A percentile compares a stretch with the other conserved stretches of the same genome.
Conservation (phyloP, 2,329 filamentous ascomycete genomes). For the Madurella mycetomatis region DNA sequence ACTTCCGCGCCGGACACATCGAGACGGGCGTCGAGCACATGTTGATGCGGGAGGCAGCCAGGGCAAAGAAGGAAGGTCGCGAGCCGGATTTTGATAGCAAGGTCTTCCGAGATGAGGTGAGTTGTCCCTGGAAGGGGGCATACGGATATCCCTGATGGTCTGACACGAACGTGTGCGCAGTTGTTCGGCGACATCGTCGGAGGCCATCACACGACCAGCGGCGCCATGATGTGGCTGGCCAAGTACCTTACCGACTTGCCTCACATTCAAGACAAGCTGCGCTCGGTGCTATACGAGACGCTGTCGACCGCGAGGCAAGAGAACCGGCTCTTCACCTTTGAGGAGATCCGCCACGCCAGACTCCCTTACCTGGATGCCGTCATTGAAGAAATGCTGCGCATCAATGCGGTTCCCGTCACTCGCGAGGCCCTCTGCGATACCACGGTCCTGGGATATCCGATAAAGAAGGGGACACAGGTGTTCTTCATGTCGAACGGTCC, state of each 20-base stretch:
- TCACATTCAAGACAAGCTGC: neutral
- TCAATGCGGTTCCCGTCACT: neutral
- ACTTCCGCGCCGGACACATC: neutral
- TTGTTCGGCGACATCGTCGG: neutral
- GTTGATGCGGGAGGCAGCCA: neutral
- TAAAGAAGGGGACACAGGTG: neutral
- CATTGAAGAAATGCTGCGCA: constrained; percentile 2
- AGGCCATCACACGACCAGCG: neutral
- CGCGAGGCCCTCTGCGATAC: neutral
- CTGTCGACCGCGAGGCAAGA: neutral
- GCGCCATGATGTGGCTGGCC: neutral
- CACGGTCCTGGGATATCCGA: neutral
- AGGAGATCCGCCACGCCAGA: constrained; percentile 1
- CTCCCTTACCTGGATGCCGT: constrained; percentile 1
- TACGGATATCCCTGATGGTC: neutral
- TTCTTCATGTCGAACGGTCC: constrained; percentile 1
- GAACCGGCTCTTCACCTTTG: neutral
- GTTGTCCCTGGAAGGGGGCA: neutral
- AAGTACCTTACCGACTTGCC: neutral
- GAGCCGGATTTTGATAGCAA: constrained; percentile 2
- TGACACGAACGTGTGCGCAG: neutral
- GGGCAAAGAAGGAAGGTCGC: neutral
- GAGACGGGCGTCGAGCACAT: neutral
- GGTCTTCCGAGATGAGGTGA: neutral
- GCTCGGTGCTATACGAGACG: neutral